A percentile compares a stretch with the other conserved stretches of the same genome.
Conservation (phyloP, 768 basidiomycete species). For the Tricholomella constricta region DNA sequence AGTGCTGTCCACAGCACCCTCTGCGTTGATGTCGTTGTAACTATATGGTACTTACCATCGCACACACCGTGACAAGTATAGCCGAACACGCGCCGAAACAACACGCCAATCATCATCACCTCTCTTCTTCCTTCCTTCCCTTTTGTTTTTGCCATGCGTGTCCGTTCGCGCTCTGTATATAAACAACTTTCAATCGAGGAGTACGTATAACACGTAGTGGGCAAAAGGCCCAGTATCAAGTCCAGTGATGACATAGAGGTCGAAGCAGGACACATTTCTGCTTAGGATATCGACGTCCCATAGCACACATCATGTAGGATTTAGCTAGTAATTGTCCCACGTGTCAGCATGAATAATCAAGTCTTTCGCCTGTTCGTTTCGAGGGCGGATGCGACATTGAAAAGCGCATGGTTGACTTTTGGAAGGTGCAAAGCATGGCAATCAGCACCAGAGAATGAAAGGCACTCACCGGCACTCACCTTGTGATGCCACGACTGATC, state of each 20-base stretch:
- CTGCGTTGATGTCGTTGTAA: no score
- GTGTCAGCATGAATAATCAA: conserved; percentile 7
- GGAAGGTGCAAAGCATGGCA: neutral
- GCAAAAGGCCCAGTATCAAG: no score
- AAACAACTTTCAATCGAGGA: neutral
- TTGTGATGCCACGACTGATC: conserved; percentile 32
- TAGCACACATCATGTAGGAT: no score
- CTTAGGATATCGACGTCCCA: no score
- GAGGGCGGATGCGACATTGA: conserved; percentile 12
- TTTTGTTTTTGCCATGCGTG: no score
- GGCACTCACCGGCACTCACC: conserved; percentile 28
- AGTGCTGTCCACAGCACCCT: conserved; percentile 6
- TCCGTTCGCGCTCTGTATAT: conserved; percentile 14
- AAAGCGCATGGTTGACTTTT: conserved; percentile 12
- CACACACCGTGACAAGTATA: no score
- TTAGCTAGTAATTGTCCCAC: neutral
- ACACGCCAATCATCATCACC: neutral
- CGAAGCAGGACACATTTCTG: no score
- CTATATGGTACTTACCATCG: no score
- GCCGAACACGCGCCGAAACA: no score
- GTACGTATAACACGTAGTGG: no score
- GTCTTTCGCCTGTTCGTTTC: conserved; percentile 2
- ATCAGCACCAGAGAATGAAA: no score
- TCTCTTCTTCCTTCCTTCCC: neutral
- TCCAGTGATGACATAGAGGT: no score